Evolutionary conservation across 2,329 filamentous ascomycete genomes (phyloP).

Genomic region (Phyllosticta citrichinensis): DNA sequence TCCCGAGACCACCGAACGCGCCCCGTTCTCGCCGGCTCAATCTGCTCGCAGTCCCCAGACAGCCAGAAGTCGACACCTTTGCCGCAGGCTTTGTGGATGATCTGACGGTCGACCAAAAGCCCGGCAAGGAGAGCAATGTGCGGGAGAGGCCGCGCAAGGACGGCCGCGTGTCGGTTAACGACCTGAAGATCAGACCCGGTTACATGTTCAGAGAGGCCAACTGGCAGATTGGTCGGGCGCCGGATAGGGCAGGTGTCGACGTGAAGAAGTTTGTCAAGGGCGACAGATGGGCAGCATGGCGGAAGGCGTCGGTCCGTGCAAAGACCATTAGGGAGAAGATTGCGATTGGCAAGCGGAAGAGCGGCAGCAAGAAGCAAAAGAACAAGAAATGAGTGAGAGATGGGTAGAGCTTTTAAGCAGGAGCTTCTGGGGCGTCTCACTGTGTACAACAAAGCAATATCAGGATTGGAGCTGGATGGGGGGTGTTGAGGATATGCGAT

Average conservation of each 20-base stretch:
- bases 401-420: background rate
- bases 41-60: constrained; percentile 47
- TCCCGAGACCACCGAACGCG: constrained; percentile 68
- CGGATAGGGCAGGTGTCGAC: constrained; percentile 49
- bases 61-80: constrained; percentile 11
- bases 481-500: background rate
- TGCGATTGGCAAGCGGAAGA: constrained; percentile 27
- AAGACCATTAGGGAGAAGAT: constrained; percentile 45
- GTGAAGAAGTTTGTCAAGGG: constrained; percentile 47
- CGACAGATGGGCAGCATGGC: constrained; percentile 56
- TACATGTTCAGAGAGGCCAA: constrained; percentile 58
- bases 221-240: constrained; percentile 56
- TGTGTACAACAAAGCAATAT: background rate
- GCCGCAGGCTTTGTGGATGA: background rate
- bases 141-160: constrained; percentile 17
- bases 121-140: constrained; percentile 14
- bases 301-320: constrained; percentile 45
- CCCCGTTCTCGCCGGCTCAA: constrained; percentile 66
- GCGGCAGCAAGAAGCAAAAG: constrained; percentile 16
- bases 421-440: background rate
- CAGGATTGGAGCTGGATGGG: background rate
- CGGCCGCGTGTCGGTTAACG: constrained; percentile 16
- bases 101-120: constrained; percentile 6
- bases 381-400: constrained; percentile 2
- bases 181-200: constrained; percentile 40